Base-by-base conservation (phyloP, 352 stramenopile species). In the Globisporangium perplexum region DNA sequence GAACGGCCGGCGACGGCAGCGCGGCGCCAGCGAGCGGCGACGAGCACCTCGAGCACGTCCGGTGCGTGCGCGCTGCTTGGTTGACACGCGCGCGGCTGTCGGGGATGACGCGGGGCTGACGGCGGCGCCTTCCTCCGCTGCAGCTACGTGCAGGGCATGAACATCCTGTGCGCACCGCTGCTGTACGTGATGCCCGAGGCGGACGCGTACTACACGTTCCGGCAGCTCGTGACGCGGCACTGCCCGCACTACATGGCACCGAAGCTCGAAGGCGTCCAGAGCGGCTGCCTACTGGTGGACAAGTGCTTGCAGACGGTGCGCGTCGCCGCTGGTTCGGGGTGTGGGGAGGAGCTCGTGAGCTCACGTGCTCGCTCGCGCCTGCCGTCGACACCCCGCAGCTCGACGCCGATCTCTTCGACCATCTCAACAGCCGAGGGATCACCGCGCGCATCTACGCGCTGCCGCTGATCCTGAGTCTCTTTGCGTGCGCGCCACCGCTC, bases 121-220 rank as follows among this genome's bases (percentile, higher is more conserved):
- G 41, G 24, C 3, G 20, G 8, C 2, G n/a, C 8, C n/a, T 3
- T 44, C n/a, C 6, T 15, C 1, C 5, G 17, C 15, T 7, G 11
- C 47, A 82, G 75, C 54, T 97, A 97, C 56, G 89, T 97, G n/a
- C 90, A 97, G 61, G 89, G 89, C 42, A 96, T 97, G 86, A 97
- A 96, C 57, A 75, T 97, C 23, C 52, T 97, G 18, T 95, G 83
- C 53, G 88, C 85, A 14, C 86, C 89, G 44, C 64, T 97, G 43
- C 65, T 97, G n/a, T 97, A 95, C 60, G 86, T 95, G n/a, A 77
- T 97, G 69, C 85, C 89, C 3, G 90, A 97, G 47, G 66, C 85
- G 15, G 90, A 97, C 44, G 90, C 90, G 20, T 97, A 96, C 60
- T 83, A 86, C 47, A 91, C 79, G n/a, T 97, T 97, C 53, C 86